Evolutionary conservation across 257 asterid species (phyloP), one percentile per base, ranked within the genome.

Genomic region (Cinchona pubescens): DNA sequence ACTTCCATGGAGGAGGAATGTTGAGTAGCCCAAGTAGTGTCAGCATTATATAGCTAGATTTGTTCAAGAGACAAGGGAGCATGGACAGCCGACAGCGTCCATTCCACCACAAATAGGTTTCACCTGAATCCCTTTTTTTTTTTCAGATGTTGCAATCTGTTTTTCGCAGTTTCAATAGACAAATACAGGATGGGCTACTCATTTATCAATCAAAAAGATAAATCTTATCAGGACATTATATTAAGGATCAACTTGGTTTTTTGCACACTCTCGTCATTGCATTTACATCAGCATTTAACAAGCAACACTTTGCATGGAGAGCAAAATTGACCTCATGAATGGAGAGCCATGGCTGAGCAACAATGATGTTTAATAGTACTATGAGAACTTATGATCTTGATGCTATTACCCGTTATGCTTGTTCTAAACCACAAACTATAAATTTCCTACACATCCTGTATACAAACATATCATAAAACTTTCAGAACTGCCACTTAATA

Each of bases 1-100:
- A 89, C 75, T 38, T 71, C 73, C 16, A 38, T n/a, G n/a, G n/a
- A 45, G 32, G 34, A 30, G 61, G 58, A 38, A n/a, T 67, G 63
- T 42, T 48, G 38, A 49, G 55, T 43, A 53, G 23, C 7, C 25
- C 63, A n/a, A 27, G 38, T 38, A 58, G 37, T 9, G 56, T 75
- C 83, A 40, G 29, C 42, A 58, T 58, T 42, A 29, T 58, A 34
- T 42, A 40, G 42, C 32, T 29, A 43, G 45, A 27, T 2, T 16
- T 27, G 25, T 40, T 59, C 60, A 61, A 61, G 25, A 29, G 1
- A 0, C 30, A 11, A 18, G 16, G 37, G 32, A 75, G 42, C 27
- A 21, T 5, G 32, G 18, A 67, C 51, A 62, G 2, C 14, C n/a
- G 18, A 67, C 51, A 62, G 2, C 14, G 14, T 27, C 35, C 18